A percentile compares a stretch with the other conserved stretches of the same genome.
Conservation (phyloP, 257 asterid species). For the Orobanche coerulescens region DNA sequence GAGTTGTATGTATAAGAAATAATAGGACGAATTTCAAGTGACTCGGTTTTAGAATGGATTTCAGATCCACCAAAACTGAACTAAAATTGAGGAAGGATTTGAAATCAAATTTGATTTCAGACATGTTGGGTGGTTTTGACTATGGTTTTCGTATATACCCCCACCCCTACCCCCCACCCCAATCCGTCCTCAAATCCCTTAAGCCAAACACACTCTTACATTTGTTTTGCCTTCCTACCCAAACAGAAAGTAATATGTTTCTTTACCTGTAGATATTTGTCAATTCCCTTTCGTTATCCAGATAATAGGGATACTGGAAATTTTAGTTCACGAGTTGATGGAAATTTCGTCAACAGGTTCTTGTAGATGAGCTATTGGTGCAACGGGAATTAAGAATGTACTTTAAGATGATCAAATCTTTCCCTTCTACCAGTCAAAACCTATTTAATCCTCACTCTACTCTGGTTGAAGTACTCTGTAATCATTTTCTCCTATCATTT, state of each 20-base stretch:
- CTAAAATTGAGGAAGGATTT: no score
- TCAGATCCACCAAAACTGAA: no score
- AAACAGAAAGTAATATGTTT: not conserved
- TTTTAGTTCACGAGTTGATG: constrained; percentile 18
- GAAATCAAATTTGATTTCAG: no score
- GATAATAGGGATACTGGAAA: not conserved
- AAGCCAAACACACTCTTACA: no score
- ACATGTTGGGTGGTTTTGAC: no score
- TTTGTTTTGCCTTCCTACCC: not conserved
- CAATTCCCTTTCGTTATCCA: not conserved
- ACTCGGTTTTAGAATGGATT: no score
- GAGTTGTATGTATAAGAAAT: no score
- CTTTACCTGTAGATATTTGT: not conserved
- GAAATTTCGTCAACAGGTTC: constrained; percentile 41
- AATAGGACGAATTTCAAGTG: no score
- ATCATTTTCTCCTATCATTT: constrained; percentile 58
- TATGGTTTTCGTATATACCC: no score
- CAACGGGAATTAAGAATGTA: constrained; percentile 40
- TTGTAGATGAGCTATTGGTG: constrained; percentile 66
- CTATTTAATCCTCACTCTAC: constrained; percentile 27
- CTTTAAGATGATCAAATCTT: constrained; percentile 37
- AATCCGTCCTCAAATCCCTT: no score
- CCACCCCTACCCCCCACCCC: no score
- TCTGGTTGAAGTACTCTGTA: constrained; percentile 49
- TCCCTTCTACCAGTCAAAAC: constrained; percentile 30